Base-by-base conservation (phyloP, 1,139 yeast genomes). In the Geotrichum citri-aurantii region DNA sequence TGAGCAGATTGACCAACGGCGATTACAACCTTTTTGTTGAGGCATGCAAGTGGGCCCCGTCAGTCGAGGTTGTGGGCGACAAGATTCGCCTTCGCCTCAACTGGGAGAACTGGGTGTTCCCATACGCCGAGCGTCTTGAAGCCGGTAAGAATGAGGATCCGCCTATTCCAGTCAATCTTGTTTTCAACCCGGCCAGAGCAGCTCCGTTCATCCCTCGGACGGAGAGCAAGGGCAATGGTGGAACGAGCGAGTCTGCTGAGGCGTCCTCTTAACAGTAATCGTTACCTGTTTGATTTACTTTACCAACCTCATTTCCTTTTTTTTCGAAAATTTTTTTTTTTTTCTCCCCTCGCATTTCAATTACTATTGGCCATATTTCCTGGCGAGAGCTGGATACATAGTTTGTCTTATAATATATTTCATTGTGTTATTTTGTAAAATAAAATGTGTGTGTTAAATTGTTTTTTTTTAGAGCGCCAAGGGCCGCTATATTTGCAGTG, bases 1-100 rank as follows among this genome's bases (percentile, higher is more conserved):
- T 90, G 65, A 81, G 83, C 69, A 80, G 81, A 58, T 70, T 83
- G 53, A 79, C 83, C 55, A 76, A 74, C 56, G 84, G 84, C 51
- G 83, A 82, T 65, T 62, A 73, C 54, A 71, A 72, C 31, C 66
- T 81, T 52, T 76, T 83, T 31, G 68, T 73, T 55, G 81, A 78
- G 60, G 82, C 85, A 11, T 71, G 80, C 64, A 65, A 73, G 47
- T 68, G 68, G 62, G 73, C 81, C 33, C 76, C 77, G 29, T 71
- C 72, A 50, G 72, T 79, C 56, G 83, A 81, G 67, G 71, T 77
- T 56, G 74, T 77, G 51, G 79, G 81, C 61, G 69, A 69, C 48
- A 79, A 79, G 65, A 72, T 81, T 49, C 78, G 86, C 63, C 74
- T 80, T 21, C 68, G 70, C 33, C 66, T 66, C 48, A 75, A 75